Evolutionary conservation across 139 green algal species (phyloP).

Genomic region (Marvania coccoides): DNA sequence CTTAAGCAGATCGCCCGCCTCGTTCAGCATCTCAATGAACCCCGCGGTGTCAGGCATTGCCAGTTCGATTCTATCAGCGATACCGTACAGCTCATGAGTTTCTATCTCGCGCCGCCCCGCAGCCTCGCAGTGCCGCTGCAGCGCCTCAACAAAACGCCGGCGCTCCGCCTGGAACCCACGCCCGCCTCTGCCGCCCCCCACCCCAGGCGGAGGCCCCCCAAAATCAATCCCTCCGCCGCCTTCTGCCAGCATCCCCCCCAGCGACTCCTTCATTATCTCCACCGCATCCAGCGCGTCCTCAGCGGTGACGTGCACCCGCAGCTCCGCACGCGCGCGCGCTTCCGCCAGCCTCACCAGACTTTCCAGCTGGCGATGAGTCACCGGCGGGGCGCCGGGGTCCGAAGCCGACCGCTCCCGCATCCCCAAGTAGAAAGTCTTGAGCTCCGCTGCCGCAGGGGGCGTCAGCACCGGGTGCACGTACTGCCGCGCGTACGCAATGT

Average conservation of each 20-base stretch:
- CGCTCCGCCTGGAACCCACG: conserved; percentile 46
- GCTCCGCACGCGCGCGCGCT: conserved; percentile 74
- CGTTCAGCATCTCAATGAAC: conserved; percentile 68
- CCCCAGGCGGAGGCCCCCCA: not conserved
- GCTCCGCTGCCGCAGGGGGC: conserved; percentile 9
- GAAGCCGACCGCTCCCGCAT: conserved; percentile 6
- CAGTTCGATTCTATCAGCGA: conserved; percentile 59
- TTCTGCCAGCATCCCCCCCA: conserved; percentile 44
- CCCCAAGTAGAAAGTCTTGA: conserved; percentile 31
- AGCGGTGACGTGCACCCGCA: conserved; percentile 61
- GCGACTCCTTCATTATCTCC: conserved; percentile 57
- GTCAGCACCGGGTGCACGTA: conserved; percentile 66
- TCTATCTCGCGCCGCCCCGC: conserved; percentile 9
- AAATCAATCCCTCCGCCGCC: conserved; percentile 41
- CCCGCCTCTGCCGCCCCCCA: conserved; percentile 24
- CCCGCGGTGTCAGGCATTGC: conserved; percentile 37
- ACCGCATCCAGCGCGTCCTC: conserved; percentile 71
- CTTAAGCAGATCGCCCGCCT: conserved; percentile 70
- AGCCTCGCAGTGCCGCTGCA: conserved; percentile 29
- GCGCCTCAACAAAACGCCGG: conserved; percentile 46
- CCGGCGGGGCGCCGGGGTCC: conserved; percentile 6
- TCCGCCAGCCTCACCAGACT: conserved; percentile 83
- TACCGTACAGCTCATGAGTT: conserved; percentile 23
- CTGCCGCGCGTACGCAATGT: conserved; percentile 84
- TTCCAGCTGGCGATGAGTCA: conserved; percentile 78